Evolutionary conservation across 2,329 filamentous ascomycete genomes (phyloP).

Genomic region (Colletotrichum paranaense): DNA sequence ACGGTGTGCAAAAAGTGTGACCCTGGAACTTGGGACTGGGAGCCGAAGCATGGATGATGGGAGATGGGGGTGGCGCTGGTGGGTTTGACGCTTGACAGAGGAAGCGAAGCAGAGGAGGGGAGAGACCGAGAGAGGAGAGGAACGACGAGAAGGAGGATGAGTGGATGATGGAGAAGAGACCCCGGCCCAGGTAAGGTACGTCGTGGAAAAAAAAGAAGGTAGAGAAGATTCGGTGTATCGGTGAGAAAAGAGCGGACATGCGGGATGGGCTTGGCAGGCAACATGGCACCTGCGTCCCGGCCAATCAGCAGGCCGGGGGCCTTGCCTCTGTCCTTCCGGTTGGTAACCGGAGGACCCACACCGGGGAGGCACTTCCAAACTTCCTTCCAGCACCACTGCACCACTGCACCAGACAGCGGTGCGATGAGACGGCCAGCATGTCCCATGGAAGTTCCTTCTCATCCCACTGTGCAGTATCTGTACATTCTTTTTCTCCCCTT

Average conservation of each 20-base stretch:
- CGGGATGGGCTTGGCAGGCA: slow-evolving; percentile 27
- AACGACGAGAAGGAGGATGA: neutral
- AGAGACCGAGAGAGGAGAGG: neutral
- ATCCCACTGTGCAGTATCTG: too few species aligned
- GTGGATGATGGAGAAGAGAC: neutral
- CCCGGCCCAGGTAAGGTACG: neutral
- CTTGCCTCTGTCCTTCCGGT: slow-evolving; percentile 31
- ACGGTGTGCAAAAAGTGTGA: slow-evolving; percentile 14
- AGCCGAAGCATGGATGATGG: slow-evolving; percentile 13
- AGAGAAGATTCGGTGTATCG: slow-evolving; percentile 35
- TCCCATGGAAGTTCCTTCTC: too few species aligned
- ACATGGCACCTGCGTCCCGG: slow-evolving; percentile 19
- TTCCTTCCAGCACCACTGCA: too few species aligned
- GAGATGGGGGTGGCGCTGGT: neutral
- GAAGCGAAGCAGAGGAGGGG: neutral
- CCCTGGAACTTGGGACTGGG: slow-evolving; percentile 17
- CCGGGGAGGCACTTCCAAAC: neutral
- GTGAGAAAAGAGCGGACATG: slow-evolving; percentile 34
- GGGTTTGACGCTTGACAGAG: neutral
- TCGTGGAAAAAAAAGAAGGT: slow-evolving; percentile 4
- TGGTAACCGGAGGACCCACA: slow-evolving; percentile 29
- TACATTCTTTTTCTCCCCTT: too few species aligned
- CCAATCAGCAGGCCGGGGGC: slow-evolving; percentile 23
- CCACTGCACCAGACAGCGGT: neutral
- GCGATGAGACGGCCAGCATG: too few species aligned